These are phyloP conservation scores for Groenewaldozyma salmanticensis DNA, from an alignment of 805 yeast genomes.

Conservation along the genomic window DNA sequence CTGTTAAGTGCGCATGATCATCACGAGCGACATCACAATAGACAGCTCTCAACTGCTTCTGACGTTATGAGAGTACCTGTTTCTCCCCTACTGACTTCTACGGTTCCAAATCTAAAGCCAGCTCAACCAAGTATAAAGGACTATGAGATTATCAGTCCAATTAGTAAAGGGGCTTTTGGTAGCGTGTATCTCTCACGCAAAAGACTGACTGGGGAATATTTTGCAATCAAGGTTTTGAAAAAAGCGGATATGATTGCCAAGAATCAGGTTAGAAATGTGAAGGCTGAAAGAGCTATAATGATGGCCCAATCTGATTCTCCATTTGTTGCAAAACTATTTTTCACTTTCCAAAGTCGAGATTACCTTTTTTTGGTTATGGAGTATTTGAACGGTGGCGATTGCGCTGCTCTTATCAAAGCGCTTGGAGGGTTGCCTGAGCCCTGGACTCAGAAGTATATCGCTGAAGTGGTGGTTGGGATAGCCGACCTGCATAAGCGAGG, in stretches of 20 bases:
- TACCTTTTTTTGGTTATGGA: slow-evolving; percentile 93
- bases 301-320: slow-evolving; percentile 93
- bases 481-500: slow-evolving; percentile 82
- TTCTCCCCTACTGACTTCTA: slow-evolving; percentile 59
- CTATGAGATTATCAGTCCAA: slow-evolving; percentile 84
- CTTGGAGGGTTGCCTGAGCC: slow-evolving; percentile 76
- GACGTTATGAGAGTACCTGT: slow-evolving; percentile 48
- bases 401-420: slow-evolving; percentile 74
- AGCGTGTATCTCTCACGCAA: slow-evolving; percentile 82
- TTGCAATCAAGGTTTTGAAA: slow-evolving; percentile 84
- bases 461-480: slow-evolving; percentile 86
- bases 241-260: slow-evolving; percentile 96
- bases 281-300: slow-evolving; percentile 94
- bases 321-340: slow-evolving; percentile 80
- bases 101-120: slow-evolving; percentile 43
- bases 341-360: slow-evolving; percentile 81
- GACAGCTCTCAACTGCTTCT: slow-evolving; percentile 22
- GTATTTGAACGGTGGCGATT: slow-evolving; percentile 90
- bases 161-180: slow-evolving; percentile 96
- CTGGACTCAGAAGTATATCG: slow-evolving; percentile 74
- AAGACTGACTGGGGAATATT: slow-evolving; percentile 83
- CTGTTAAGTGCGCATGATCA: slow-evolving; percentile 40
- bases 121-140: slow-evolving; percentile 68
- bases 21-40: slow-evolving; percentile 17
- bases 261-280: slow-evolving; percentile 90